A percentile compares a stretch with the other conserved stretches of the same genome.
These are phyloP conservation scores for Paramyrothecium sp. DNA, from an alignment of 2,329 filamentous ascomycete genomes.

Conservation along the genomic window DNA sequence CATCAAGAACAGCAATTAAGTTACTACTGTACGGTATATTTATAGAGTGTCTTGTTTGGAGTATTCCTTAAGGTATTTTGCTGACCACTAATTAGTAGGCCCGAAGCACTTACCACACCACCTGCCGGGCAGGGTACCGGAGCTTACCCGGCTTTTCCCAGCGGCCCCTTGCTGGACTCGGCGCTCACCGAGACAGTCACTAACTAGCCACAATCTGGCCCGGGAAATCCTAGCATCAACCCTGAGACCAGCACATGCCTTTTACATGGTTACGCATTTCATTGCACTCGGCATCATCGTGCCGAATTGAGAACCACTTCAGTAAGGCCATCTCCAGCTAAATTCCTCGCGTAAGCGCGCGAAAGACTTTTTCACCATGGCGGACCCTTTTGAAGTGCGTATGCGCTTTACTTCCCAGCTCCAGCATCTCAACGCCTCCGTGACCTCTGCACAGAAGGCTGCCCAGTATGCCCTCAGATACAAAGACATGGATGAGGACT, in stretches of 20 bases:
- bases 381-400: slow-evolving; percentile 95
- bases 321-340: too few relatives aligned
- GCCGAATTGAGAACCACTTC: background rate
- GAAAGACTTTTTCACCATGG: slow-evolving; percentile 35
- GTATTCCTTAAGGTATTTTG: too few relatives aligned
- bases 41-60: too few relatives aligned
- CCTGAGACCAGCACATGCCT: background rate
- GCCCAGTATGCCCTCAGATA: slow-evolving; percentile 94
- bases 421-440: slow-evolving; percentile 86
- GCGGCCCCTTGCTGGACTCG: background rate
- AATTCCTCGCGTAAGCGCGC: too few relatives aligned
- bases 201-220: background rate
- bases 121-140: background rate
- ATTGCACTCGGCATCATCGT: background rate
- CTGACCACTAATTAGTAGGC: too few relatives aligned
- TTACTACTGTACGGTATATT: too few relatives aligned
- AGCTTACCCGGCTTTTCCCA: background rate
- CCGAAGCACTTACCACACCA: too few relatives aligned
- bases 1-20: too few relatives aligned
- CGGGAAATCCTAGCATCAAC: background rate
- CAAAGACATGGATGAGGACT: slow-evolving; percentile 91
- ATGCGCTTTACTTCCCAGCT: slow-evolving; percentile 93
- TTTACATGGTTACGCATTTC: background rate
- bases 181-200: background rate
- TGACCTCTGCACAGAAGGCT: slow-evolving; percentile 85